Evolutionary conservation across 371 early-diverging fungal species (phyloP).

Genomic region (Basidiobolus meristosporus): DNA sequence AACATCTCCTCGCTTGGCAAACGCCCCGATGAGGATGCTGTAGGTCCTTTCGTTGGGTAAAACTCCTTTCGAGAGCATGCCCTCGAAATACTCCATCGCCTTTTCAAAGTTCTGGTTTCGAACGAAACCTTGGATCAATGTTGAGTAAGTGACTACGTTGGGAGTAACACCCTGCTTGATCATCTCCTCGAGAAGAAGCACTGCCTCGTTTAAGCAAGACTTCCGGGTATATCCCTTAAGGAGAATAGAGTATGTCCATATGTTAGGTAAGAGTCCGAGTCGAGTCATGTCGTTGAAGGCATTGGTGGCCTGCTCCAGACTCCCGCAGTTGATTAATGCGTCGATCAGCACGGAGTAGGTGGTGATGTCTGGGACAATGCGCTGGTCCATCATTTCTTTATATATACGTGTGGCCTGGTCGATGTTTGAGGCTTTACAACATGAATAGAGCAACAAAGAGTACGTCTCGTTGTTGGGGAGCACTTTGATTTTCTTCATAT

Average conservation of each 20-base stretch:
- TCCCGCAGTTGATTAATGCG: not conserved
- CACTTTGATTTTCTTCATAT: too few species aligned
- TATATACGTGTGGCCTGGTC: too few species aligned
- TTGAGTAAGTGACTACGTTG: conserved; percentile 2
- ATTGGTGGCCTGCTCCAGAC: conserved; percentile 1
- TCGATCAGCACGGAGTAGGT: conserved; percentile 2
- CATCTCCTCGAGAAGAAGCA: conserved; percentile 1
- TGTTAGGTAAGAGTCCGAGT: conserved; percentile 1
- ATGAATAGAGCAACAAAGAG: too few species aligned
- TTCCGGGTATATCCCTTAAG: conserved; percentile 2
- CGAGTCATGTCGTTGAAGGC: conserved; percentile 1
- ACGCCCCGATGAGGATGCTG: conserved; percentile 2
- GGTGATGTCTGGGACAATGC: conserved; percentile 1
- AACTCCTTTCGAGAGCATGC: conserved; percentile 2
- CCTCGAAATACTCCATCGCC: conserved; percentile 1
- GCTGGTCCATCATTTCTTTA: conserved; percentile 2
- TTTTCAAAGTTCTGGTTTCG: conserved; percentile 1
- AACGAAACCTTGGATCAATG: conserved; percentile 3
- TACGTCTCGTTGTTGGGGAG: too few species aligned
- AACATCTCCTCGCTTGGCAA: not conserved
- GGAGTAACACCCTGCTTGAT: conserved; percentile 1
- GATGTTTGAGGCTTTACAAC: too few species aligned
- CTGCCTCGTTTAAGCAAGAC: not conserved
- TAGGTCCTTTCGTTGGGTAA: conserved; percentile 2
- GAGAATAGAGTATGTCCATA: conserved; percentile 1